These are phyloP conservation scores for Lachnellula arida DNA, from an alignment of 2,329 filamentous ascomycete genomes.

Conservation along the genomic window DNA sequence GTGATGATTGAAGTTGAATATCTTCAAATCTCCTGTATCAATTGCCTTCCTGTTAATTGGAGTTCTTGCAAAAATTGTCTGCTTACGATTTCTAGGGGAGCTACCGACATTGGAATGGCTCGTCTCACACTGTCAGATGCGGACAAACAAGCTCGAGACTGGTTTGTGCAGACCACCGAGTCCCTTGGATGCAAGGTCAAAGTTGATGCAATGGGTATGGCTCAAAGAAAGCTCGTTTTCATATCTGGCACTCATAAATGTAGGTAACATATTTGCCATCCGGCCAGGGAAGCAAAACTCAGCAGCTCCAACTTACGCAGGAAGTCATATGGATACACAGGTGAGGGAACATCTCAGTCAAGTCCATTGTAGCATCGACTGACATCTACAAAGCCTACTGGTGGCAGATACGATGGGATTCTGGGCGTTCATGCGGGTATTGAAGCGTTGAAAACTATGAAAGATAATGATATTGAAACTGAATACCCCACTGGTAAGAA, in stretches of 20 bases:
- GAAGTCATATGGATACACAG: conserved; percentile 65
- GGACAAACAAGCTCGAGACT: conserved; percentile 68
- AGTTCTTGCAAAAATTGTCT: not conserved
- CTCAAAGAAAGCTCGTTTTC: not conserved
- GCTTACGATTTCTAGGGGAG: conserved; percentile 33
- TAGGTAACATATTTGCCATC: conserved; percentile 67
- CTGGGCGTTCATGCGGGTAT: conserved; percentile 68
- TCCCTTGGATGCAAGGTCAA: conserved; percentile 62
- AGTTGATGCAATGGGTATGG: conserved; percentile 64
- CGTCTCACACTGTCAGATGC: conserved; percentile 66
- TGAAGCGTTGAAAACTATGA: conserved; percentile 64
- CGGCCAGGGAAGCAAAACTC: conserved; percentile 53
- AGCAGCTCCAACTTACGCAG: conserved; percentile 61
- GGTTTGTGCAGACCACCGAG: conserved; percentile 64
- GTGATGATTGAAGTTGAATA: no score
- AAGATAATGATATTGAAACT: conserved; percentile 64
- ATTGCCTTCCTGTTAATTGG: not conserved
- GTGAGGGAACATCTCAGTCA: conserved; percentile 1
- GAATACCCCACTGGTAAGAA: conserved; percentile 51
- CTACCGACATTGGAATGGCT: conserved; percentile 71
- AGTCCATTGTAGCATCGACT: conserved; percentile 24
- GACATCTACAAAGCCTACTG: conserved; percentile 43
- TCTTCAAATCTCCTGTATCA: not conserved
- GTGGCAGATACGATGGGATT: conserved; percentile 72
- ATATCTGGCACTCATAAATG: not conserved